Conservation (phyloP, 768 basidiomycete genomes). For the Lentinula lateritia region DNA sequence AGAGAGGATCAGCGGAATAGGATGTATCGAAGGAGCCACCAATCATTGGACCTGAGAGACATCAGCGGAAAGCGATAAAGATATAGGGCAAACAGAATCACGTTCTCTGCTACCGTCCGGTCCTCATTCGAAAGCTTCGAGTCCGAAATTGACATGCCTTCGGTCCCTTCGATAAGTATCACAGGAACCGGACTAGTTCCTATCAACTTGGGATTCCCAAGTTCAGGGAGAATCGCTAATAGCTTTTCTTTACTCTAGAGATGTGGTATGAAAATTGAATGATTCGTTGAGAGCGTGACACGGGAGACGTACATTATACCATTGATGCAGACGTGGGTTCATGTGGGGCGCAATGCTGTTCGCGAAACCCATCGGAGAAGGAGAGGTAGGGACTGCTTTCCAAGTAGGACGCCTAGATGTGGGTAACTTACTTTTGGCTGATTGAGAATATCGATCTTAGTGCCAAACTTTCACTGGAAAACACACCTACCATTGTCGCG, state of each 20-base stretch:
- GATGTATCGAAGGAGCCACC: constrained; percentile 32
- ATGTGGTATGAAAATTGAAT: neutral
- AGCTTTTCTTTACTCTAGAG: constrained; percentile 24
- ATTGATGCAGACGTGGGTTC: neutral
- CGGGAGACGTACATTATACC: neutral
- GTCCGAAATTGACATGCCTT: constrained; percentile 14
- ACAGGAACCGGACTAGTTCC: constrained; percentile 22
- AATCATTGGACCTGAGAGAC: constrained; percentile 33
- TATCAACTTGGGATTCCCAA: constrained; percentile 19
- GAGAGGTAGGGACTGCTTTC: neutral
- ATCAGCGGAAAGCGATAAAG: neutral
- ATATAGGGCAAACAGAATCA: neutral
- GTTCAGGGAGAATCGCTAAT: constrained; percentile 23
- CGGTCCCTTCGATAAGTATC: constrained; percentile 20
- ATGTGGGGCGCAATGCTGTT: neutral
- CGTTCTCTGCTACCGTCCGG: neutral
- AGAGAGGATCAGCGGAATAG: neutral
- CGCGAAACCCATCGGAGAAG: neutral
- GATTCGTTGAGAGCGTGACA: neutral
- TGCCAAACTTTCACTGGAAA: neutral
- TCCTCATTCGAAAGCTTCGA: neutral
- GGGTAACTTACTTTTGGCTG: neutral
- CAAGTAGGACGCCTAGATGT: neutral
- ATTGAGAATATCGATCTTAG: neutral
- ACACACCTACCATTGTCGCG: neutral